phyloP scores from a whole-genome alignment of 2,329 filamentous ascomycete species.

The Talaromyces sp. region DNA sequence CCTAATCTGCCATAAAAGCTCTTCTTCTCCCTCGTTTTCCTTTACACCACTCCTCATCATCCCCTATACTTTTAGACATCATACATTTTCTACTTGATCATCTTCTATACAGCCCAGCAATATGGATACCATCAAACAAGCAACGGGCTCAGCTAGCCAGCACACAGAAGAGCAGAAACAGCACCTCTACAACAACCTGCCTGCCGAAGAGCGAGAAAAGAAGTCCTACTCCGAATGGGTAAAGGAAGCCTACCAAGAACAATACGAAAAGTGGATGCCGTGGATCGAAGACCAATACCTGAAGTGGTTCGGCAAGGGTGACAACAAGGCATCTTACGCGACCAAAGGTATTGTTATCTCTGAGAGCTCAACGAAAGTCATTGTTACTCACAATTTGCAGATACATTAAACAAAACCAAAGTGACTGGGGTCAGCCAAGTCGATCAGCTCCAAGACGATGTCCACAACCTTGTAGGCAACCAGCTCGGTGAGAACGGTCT shows the following conservation, averaged over 20 bases:
- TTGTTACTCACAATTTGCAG: conserved; percentile 27
- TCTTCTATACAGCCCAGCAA: background rate
- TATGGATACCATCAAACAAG: conserved; percentile 14
- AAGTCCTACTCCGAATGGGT: conserved; percentile 39
- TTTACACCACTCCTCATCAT: no score
- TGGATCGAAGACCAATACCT: conserved; percentile 57
- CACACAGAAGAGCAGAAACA: conserved; percentile 23
- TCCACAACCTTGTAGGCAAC: conserved; percentile 48
- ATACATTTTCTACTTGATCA: no score
- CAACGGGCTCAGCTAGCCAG: background rate
- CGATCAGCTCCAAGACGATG: conserved; percentile 52
- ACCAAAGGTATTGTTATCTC: conserved; percentile 45
- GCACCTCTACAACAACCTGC: conserved; percentile 21
- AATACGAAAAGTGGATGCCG: conserved; percentile 56
- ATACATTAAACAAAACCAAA: conserved; percentile 52
- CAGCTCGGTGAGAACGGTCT: conserved; percentile 53
- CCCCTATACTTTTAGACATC: no score
- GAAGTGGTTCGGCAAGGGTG: conserved; percentile 52
- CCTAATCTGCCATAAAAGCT: background rate
- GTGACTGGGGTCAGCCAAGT: conserved; percentile 50
- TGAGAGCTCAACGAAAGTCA: no score
- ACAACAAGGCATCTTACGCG: conserved; percentile 55
- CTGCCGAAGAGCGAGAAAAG: conserved; percentile 20
- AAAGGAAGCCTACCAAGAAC: conserved; percentile 48
- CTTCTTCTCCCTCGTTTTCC: background rate